Evolutionary conservation across 495 filamentous ascomycete genomes (phyloP), one percentile per base, ranked within the genome.

Genomic region (Lasiosphaeriaceae sp.): DNA sequence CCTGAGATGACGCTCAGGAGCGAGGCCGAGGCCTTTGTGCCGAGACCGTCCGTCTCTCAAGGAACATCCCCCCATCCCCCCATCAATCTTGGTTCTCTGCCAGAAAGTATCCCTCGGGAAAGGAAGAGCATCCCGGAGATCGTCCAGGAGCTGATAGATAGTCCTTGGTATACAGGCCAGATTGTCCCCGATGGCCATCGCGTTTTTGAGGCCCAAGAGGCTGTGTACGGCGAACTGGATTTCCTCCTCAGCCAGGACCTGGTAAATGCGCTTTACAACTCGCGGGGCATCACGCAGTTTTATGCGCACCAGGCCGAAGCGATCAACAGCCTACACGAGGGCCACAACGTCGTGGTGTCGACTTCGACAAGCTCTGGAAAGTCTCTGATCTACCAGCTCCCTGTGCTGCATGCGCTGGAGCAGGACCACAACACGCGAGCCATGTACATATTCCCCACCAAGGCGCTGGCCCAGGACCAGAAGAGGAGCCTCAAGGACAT

Each of bases 401-500:
- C 94, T 0, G 92, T 97, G 59, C 74, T 99, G 23, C 86, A 96
- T 66, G 89, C 87, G 24, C 78, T 99, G 11, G 93, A 97, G 70
- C 76, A 81, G 44, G 89, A 97, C 60, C 69, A 65, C 3, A 78
- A 86, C 47, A 87, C 90, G 44, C 77, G 92, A 61, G 93, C 94
- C 11, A 90, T 99, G 86, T 97, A 96, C 66, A 96, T 99, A 21
- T 99, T 98, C 58, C 94, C 94, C 1, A 99, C 94, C 2, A 99
- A 99, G 73, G 94, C 94, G 11, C 77, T 99, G 14, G 94, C 94
- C 2, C 94, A 99, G 69, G 94, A 97, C 72, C 94, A 99, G 71
- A 83, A 84, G 64, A 80, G 94, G 56, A 96, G 92, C 63, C 78
- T 97, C 69, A 86, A 88, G 63, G 90, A 96, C 46, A 74, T 99